Evolutionary conservation across 2,329 filamentous ascomycete species (phyloP).

Genomic region (Pestalotiopsis fici): DNA sequence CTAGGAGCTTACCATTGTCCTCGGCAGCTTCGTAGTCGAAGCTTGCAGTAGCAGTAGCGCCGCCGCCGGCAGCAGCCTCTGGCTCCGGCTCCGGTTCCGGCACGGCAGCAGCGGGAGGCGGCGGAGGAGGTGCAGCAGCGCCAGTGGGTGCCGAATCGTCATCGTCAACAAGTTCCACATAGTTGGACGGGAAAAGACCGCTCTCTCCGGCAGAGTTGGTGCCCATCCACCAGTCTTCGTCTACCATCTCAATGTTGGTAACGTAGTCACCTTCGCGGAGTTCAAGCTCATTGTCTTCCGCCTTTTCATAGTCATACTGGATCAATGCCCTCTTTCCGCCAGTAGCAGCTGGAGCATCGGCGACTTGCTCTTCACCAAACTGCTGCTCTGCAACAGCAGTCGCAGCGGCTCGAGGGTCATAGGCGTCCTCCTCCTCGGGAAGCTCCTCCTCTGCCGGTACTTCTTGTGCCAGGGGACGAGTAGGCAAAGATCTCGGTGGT

Average conservation of each 20-base stretch:
- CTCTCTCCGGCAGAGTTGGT: slow-evolving; percentile 81
- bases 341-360: slow-evolving; percentile 33
- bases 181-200: slow-evolving; percentile 95
- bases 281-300: slow-evolving; percentile 95
- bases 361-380: slow-evolving; percentile 38
- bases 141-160: slow-evolving; percentile 38
- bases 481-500: slow-evolving; percentile 62
- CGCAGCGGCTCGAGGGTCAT: slow-evolving; percentile 63
- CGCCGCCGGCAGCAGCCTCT: slow-evolving; percentile 43
- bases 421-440: slow-evolving; percentile 62
- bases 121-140: slow-evolving; percentile 26
- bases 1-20: slow-evolving; percentile 70
- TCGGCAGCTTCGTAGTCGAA: slow-evolving; percentile 98
- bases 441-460: slow-evolving; percentile 66
- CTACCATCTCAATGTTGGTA: slow-evolving; percentile 93
- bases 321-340: slow-evolving; percentile 74
- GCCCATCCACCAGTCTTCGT: slow-evolving; percentile 99
- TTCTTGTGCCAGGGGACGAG: slow-evolving; percentile 61
- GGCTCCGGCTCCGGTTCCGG: slow-evolving; percentile 39
- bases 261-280: slow-evolving; percentile 86
- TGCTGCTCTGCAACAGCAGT: slow-evolving; percentile 52
- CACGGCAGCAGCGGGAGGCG: slow-evolving; percentile 37
- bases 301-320: slow-evolving; percentile 96
- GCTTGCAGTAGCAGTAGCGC: slow-evolving; percentile 76
- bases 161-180: slow-evolving; percentile 81